Conservation (phyloP, 148 eudicot genomes). For the Nepenthes mirabilis region DNA sequence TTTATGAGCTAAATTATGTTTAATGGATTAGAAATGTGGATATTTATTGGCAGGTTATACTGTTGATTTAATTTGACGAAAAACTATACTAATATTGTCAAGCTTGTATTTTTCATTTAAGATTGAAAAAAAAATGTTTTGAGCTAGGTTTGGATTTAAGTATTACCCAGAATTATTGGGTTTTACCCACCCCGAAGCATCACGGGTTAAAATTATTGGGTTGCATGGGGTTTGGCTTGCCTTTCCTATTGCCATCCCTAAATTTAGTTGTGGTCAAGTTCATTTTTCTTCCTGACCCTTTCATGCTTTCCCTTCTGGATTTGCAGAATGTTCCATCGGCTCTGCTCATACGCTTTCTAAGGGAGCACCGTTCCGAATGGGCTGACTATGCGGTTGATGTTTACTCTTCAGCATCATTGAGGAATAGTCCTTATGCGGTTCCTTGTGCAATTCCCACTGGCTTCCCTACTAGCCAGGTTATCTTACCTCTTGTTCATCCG, state of each 20-base stretch:
- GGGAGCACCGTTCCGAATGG: slow-evolving; percentile 66
- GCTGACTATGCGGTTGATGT: slow-evolving; percentile 50
- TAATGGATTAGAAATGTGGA: too few relatives aligned
- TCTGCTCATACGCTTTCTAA: slow-evolving; percentile 41
- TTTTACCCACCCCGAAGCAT: too few relatives aligned
- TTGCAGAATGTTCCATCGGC: slow-evolving; percentile 52
- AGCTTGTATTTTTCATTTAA: too few relatives aligned
- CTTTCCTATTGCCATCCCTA: background rate
- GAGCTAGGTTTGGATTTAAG: too few relatives aligned
- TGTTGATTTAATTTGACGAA: too few relatives aligned
- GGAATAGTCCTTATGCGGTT: slow-evolving; percentile 34
- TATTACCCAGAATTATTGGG: too few relatives aligned
- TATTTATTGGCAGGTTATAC: too few relatives aligned
- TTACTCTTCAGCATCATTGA: slow-evolving; percentile 49
- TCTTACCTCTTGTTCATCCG: slow-evolving; percentile 42
- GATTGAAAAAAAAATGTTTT: too few relatives aligned
- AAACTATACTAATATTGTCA: too few relatives aligned
- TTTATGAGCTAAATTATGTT: too few relatives aligned
- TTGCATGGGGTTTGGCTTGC: too few relatives aligned
- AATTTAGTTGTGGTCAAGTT: background rate
- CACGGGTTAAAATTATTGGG: too few relatives aligned
- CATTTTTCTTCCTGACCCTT: background rate
- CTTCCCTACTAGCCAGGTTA: slow-evolving; percentile 39
- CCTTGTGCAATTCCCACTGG: slow-evolving; percentile 37
- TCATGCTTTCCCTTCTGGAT: background rate